phyloP scores from a whole-genome alignment of 73 alveolate genomes.

The Paramecium caudatum region DNA sequence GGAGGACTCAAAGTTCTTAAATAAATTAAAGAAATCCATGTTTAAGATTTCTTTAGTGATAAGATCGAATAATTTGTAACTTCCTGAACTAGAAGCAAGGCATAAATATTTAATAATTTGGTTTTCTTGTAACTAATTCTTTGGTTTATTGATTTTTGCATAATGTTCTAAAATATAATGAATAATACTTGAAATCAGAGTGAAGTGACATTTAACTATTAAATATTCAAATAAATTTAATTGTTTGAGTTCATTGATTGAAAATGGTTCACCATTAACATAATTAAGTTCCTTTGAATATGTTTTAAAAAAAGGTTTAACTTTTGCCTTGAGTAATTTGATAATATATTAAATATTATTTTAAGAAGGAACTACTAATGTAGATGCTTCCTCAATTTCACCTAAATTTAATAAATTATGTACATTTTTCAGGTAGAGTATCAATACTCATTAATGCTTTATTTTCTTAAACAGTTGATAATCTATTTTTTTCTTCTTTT shows the following conservation, averaged over 20 bases:
- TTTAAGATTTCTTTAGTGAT: neutral
- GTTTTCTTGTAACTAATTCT: neutral
- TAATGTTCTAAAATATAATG: constrained; percentile 13
- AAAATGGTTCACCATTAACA: constrained; percentile 11
- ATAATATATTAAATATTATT: neutral
- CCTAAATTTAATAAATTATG: neutral
- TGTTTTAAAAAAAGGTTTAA: neutral
- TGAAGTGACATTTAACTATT: neutral
- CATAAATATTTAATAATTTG: constrained; percentile 8
- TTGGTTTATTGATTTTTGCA: neutral
- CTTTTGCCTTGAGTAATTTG: neutral
- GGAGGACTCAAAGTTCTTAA: neutral
- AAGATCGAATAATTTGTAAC: neutral
- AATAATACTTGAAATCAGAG: constrained; percentile 6
- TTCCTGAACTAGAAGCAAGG: constrained; percentile 11
- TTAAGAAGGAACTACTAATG: constrained; percentile 19
- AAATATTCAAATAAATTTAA: constrained; percentile 29
- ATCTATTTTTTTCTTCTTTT: neutral
- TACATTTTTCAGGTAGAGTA: neutral
- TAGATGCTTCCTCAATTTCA: constrained; percentile 28
- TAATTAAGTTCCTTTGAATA: neutral
- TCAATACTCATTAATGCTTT: neutral
- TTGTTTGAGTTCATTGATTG: neutral
- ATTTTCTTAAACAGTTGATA: neutral
- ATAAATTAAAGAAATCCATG: neutral